Conservation (phyloP, 2,329 filamentous ascomycete genomes). For the Sporothrix luriei region DNA sequence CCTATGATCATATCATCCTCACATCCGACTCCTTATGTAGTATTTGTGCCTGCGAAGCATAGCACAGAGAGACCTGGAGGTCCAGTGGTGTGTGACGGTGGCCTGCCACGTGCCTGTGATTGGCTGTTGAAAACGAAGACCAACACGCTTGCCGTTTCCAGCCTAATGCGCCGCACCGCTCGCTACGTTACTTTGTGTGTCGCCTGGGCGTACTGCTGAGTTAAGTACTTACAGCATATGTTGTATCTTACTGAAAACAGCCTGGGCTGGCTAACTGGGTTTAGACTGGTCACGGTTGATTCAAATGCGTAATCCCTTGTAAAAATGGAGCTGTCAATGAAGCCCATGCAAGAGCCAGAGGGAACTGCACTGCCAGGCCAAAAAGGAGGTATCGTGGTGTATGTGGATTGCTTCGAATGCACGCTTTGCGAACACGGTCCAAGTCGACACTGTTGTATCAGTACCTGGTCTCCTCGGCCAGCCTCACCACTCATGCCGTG, state of each 20-base stretch:
- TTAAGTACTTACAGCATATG: no score
- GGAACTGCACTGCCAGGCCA: constrained; percentile 19
- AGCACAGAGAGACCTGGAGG: constrained; percentile 7
- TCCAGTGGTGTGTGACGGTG: constrained; percentile 6
- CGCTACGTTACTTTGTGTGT: constrained; percentile 33
- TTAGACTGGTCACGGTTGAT: neutral
- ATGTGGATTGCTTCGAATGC: neutral
- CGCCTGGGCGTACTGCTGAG: neutral
- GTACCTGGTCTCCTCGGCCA: constrained; percentile 2
- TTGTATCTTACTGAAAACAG: neutral
- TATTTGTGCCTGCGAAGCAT: no score
- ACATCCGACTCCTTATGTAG: no score
- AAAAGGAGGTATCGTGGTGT: constrained; percentile 23
- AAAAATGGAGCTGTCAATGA: constrained; percentile 6
- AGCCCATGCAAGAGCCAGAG: neutral
- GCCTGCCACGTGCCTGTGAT: constrained; percentile 18
- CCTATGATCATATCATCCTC: no score
- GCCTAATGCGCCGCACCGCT: constrained; percentile 23
- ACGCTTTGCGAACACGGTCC: constrained; percentile 4
- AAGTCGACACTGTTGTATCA: neutral
- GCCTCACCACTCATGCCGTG: neutral
- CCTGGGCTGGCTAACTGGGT: neutral
- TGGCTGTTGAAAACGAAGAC: constrained; percentile 6
- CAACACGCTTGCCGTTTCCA: constrained; percentile 17
- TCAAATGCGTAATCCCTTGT: constrained; percentile 18